Evolutionary conservation across 345 rosid species (phyloP), one percentile per base, ranked within the genome.

Genomic region (Populus tremula): DNA sequence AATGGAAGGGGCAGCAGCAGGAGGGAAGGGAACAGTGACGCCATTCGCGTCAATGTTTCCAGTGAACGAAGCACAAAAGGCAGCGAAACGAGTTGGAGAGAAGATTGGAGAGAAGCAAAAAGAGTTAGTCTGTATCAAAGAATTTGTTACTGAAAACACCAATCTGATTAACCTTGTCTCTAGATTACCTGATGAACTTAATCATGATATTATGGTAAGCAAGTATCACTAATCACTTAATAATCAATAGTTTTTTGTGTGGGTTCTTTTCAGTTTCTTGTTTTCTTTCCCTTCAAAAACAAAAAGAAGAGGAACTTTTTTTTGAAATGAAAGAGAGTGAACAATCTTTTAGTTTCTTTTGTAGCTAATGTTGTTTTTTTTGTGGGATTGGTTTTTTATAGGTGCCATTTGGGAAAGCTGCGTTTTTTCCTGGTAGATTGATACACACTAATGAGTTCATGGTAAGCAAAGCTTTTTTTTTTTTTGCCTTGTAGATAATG

Each of bases 341-440:
- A 5, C 17, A 47, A 16, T 47, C 16, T 47, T 47, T 47, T 14
- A 47, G 17, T 56, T 25, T 41, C 61, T 31, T 5, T 8, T 16
- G 23, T 67, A 17, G 67, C 36, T 13, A 5, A n/a, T 14, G 67
- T 67, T 70, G 5, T 23, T 27, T 69, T 43, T 56, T 20, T 29
- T 13, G 27, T 39, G 69, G 29, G 35, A 23, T 43, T 62, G 1
- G 65, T 59, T 54, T 47, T 62, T 50, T 10, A 5, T 64, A 92
- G 96, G 97, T 92, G 80, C 99, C 96, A 0, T 93, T 92, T 29
- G 96, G 98, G 43, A 92, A 92, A 87, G 85, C 86, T 35, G 97
- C 96, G 9, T 92, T 93, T 78, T 91, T 95, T 72, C 98, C 99
- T 36, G 96, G 98, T 59, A 91, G 91, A 70, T 82, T 95, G 80